Base-by-base conservation (phyloP, 2,329 filamentous ascomycete species). In the Aschersonia sp. region DNA sequence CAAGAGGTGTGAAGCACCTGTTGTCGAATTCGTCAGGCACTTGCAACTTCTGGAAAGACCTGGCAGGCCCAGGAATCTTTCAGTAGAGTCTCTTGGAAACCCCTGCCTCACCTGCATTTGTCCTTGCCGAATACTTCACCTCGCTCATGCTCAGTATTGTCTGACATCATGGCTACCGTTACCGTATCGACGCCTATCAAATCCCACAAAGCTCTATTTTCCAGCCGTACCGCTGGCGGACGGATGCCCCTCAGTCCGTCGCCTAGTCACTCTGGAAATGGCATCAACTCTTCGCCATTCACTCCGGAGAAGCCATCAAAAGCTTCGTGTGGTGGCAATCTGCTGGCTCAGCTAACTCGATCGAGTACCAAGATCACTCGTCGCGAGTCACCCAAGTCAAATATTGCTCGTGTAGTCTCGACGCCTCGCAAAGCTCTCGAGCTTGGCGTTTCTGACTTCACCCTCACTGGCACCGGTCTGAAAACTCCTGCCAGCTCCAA, bases 191-290 rank as follows among this genome's bases (percentile, higher is more conserved):
- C 92, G 52, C 92, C 92, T 51, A 75, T 92, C 64, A 97, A 96
- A 77, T 92, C 86, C 76, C 90, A 95, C 68, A 81, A 85, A 69
- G 87, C 88, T 51, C 78, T 96, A 60, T 96, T 97, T 73, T 88
- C 84, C 56, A 80, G 86, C 57, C 88, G 88, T 65, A 92, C 89
- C 63, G 92, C 89, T 66, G 89, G 90, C 69, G 88, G 89, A 64
- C 87, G 92, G 53, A 89, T 94, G 75, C 89, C 92, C 57, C 72
- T 98, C 62, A 96, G 90, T 4, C 90, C 92, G 33, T 97, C 90
- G 49, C 92, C 92, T 50, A 79, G 82, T 56, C 79, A 83, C 55
- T 78, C 81, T 54, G 71, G 72, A 35, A 67, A 71, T 33, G 72
- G 69, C 45, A 61, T 76, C 50, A 73, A 77, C 63, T 79, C 80